phyloP scores from a whole-genome alignment of 805 yeast genomes.

The Cyberlindnera lachancei region DNA sequence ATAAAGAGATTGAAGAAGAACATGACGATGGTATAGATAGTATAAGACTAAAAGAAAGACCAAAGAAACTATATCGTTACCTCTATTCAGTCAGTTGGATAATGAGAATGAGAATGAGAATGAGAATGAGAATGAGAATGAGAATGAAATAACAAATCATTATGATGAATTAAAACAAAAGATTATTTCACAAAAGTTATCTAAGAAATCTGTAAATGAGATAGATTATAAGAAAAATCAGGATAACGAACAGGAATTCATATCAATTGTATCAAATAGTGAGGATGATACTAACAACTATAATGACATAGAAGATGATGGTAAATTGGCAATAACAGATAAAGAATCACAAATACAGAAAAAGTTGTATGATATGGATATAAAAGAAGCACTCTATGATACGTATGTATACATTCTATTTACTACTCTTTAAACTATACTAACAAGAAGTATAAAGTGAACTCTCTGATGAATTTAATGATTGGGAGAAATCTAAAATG shows the following conservation, averaged over 20 bases:
- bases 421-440: neutral
- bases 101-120: slow-evolving; percentile 1
- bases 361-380: slow-evolving; percentile 22
- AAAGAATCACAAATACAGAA: slow-evolving; percentile 21
- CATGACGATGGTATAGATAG: neutral
- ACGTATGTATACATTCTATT: slow-evolving; percentile 6
- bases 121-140: neutral
- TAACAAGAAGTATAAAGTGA: slow-evolving; percentile 4
- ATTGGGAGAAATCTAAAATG: slow-evolving; percentile 15
- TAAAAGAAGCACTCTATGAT: slow-evolving; percentile 28
- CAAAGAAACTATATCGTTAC: slow-evolving; percentile 1
- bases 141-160: neutral
- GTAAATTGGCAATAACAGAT: slow-evolving; percentile 22
- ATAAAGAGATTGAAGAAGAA: neutral
- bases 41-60: neutral
- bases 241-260: slow-evolving; percentile 1
- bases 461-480: slow-evolving; percentile 14
- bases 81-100: slow-evolving; percentile 5
- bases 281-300: slow-evolving; percentile 1
- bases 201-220: neutral
- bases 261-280: neutral
- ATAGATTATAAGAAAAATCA: neutral
- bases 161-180: too few species aligned
- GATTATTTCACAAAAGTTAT: too few species aligned
- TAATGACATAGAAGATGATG: slow-evolving; percentile 10